Evolutionary conservation across 176 grass and related monocot species (phyloP).

Genomic region (Eragrostis curvula): DNA sequence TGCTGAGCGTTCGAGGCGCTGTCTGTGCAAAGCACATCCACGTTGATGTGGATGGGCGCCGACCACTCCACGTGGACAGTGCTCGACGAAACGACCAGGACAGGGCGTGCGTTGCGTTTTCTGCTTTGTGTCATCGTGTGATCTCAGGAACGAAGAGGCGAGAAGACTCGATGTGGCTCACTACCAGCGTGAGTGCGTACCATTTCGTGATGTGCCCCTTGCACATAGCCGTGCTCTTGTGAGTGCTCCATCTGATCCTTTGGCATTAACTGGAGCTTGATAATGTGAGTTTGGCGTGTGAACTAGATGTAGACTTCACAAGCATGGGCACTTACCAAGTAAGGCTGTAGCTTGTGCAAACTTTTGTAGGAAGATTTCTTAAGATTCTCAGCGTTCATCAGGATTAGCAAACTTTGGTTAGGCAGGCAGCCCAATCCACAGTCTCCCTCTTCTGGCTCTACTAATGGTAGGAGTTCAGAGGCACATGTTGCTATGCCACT

Average conservation of each 20-base stretch:
- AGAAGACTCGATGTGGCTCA: background rate
- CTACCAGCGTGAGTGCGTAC: background rate
- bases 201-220: too few species aligned
- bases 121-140: background rate
- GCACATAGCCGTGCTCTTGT: background rate
- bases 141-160: background rate
- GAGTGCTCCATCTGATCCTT: background rate
- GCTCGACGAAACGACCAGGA: constrained; percentile 6
- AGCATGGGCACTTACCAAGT: background rate
- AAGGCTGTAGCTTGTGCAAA: background rate
- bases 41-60: too few species aligned
- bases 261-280: background rate
- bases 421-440: background rate
- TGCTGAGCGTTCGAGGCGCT: too few species aligned
- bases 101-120: background rate
- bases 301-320: background rate
- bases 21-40: too few species aligned
- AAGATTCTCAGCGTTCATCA: background rate
- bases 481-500: constrained; percentile 29
- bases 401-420: background rate
- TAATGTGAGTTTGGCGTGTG: background rate
- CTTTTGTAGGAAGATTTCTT: constrained; percentile 29
- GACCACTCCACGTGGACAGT: background rate
- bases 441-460: too few species aligned
- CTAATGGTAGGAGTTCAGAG: constrained; percentile 4